Percentiles rank a stretch among this genome's conserved stretches.
These are phyloP conservation scores for Athelia psychrophila DNA, from an alignment of 1,284 basidiomycete species.

Conservation along the genomic window DNA sequence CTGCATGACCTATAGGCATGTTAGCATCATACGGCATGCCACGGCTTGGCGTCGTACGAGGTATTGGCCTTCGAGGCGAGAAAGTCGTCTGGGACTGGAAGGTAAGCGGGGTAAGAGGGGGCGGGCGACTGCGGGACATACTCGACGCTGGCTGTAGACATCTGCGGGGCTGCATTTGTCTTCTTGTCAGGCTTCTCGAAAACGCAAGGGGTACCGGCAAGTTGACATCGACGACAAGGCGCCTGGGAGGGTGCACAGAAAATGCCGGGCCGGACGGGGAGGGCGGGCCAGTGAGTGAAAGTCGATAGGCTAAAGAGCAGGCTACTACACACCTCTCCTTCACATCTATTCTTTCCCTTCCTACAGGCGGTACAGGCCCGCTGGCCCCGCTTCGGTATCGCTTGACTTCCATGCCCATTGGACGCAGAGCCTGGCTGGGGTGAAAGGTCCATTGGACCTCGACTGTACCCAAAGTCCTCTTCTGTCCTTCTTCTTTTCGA, in stretches of 20 bases:
- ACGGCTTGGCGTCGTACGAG: conserved; percentile 42
- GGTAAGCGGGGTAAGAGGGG: not conserved
- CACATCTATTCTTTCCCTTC: conserved; percentile 91
- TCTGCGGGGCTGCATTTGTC: conserved; percentile 39
- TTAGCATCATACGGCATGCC: not conserved
- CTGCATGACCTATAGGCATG: conserved; percentile 66
- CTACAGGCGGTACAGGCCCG: conserved; percentile 80
- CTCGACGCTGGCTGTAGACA: conserved; percentile 68
- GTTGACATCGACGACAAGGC: conserved; percentile 86
- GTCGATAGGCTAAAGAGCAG: conserved; percentile 9
- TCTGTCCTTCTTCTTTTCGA: conserved; percentile 1
- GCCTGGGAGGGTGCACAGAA: conserved; percentile 43
- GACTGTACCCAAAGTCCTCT: not conserved
- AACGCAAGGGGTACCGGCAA: conserved; percentile 80
- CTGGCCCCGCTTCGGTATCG: conserved; percentile 77
- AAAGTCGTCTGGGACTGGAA: conserved; percentile 56
- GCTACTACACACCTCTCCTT: conserved; percentile 80
- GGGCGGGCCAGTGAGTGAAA: conserved; percentile 52
- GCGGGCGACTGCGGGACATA: conserved; percentile 41
- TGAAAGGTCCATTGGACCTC: not conserved
- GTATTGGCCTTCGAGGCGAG: conserved; percentile 82
- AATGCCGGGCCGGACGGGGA: conserved; percentile 60
- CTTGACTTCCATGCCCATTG: conserved; percentile 4
- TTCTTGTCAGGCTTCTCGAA: conserved; percentile 95
- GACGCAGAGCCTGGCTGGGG: not conserved